Base-by-base conservation (phyloP, 345 rosid species). In the Gossypium bickii region DNA sequence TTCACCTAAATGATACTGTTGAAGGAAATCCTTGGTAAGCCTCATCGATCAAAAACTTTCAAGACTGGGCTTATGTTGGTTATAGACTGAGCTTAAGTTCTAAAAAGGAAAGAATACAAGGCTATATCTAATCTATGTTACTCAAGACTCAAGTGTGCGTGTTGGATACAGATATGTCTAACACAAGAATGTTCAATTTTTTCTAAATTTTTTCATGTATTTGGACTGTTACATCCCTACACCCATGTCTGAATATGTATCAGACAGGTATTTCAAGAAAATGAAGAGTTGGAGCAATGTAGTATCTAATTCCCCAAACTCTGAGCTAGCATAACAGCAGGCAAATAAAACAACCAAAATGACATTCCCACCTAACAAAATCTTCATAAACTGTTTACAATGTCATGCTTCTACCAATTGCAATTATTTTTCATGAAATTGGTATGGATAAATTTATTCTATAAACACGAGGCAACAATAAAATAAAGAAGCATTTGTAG, bases 361-460 rank as follows among this genome's bases (percentile, higher is more conserved):
- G 48, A 18, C 61, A 53, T 71, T 16, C 76, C 22, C 43, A 17
- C 43, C 58, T 0, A 73, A 73, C 45, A 62, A 48, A 45, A 27
- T n/a, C 22, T 55, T 41, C 29, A 41, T 22, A 55, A 38, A 38
- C 64, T n/a, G 18, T 71, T 71, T 56, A 56, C 8, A 20, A 71
- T 71, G 74, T 18, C 55, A 55, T 53, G 74, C 61, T 70, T 52
- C n/a, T 18, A 41, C n/a, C 25, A 38, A 29, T n/a, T 53, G 20
- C 49, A 3, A 70, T 12, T 70, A 10, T 18, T 20, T 70, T 70
- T 55, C 49, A 38, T 29, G 1, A n/a, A 52, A 2, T 9, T 11
- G 10, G 25, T 6, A 44, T 38, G 13, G 58, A 7, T 7, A 70
- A 18, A 34, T 48, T 48, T 67, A 24, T 48, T 67, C 22, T 24